Percentiles rank a stretch among this genome's conserved stretches.
These are phyloP conservation scores for Sonneratia alba DNA, from an alignment of 345 rosid species.

Conservation along the genomic window DNA sequence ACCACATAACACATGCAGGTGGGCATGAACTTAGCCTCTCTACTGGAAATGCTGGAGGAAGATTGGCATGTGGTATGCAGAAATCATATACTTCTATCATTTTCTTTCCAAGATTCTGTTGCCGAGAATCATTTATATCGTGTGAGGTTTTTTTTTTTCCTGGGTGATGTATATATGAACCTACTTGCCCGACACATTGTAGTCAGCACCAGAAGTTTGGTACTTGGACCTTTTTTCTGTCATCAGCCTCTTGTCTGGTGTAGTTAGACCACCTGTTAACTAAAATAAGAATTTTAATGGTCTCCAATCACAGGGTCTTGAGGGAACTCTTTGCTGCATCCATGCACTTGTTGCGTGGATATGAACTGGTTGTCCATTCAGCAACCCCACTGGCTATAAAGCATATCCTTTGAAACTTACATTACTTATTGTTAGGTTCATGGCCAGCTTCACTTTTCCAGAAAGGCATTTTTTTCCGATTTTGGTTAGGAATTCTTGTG, in stretches of 20 bases:
- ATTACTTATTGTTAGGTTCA: neutral
- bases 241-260: too few relatives aligned
- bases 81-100: constrained; percentile 1
- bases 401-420: neutral
- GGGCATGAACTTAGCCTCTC: constrained; percentile 92
- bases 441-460: too few relatives aligned
- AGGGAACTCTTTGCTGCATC: neutral
- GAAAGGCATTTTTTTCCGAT: too few relatives aligned
- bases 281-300: neutral
- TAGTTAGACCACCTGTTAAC: neutral
- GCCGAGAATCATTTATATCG: neutral
- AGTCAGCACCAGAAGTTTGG: neutral
- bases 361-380: neutral
- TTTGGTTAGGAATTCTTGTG: too few relatives aligned
- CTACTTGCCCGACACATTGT: neutral
- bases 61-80: constrained; percentile 88
- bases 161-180: neutral
- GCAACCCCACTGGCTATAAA: neutral
- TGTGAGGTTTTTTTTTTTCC: neutral
- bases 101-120: neutral
- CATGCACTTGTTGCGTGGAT: neutral
- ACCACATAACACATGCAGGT: constrained; percentile 26
- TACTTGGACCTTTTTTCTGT: neutral
- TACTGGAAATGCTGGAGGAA: constrained; percentile 98
- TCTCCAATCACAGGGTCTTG: neutral